phyloP scores from a whole-genome alignment of 352 stramenopile genomes.

The Albugo laibachii region DNA sequence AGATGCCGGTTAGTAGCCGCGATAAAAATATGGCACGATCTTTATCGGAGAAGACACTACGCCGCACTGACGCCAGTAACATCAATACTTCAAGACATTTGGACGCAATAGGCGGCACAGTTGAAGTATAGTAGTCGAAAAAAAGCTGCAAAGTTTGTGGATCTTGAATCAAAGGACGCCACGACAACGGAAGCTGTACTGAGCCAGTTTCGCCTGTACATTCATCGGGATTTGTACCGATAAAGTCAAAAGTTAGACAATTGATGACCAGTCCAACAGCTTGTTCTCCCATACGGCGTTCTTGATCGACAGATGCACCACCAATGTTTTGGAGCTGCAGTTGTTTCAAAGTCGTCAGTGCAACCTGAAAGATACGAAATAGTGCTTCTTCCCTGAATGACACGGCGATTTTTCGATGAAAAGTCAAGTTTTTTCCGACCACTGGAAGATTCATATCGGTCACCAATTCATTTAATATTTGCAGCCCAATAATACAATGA shows the following conservation, averaged over 20 bases:
- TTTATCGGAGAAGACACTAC: constrained; percentile 96
- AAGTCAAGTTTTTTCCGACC: constrained; percentile 86
- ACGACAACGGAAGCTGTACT: constrained; percentile 94
- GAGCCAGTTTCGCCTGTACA: constrained; percentile 93
- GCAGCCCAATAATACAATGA: constrained; percentile 95
- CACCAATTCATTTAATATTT: constrained; percentile 96
- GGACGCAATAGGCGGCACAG: constrained; percentile 79
- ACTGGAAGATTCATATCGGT: constrained; percentile 95
- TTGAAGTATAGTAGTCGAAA: constrained; percentile 94
- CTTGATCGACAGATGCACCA: constrained; percentile 62
- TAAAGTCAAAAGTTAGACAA: constrained; percentile 98
- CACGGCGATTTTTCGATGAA: constrained; percentile 95
- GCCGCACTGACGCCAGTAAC: constrained; percentile 86
- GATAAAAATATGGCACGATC: constrained; percentile 87
- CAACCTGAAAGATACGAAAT: constrained; percentile 91
- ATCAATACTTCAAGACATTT: constrained; percentile 95
- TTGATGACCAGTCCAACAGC: constrained; percentile 84
- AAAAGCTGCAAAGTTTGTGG: constrained; percentile 86
- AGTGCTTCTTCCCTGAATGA: constrained; percentile 94
- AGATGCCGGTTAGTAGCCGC: constrained; percentile 86
- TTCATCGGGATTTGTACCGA: constrained; percentile 96
- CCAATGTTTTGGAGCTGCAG: constrained; percentile 82
- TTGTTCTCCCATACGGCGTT: constrained; percentile 86
- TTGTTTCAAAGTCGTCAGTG: constrained; percentile 90
- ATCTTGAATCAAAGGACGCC: constrained; percentile 87